Percentiles rank a stretch among this genome's conserved stretches.
These are phyloP conservation scores for Grosmannia penicillata DNA, from an alignment of 2,329 filamentous ascomycete genomes.

Conservation along the genomic window DNA sequence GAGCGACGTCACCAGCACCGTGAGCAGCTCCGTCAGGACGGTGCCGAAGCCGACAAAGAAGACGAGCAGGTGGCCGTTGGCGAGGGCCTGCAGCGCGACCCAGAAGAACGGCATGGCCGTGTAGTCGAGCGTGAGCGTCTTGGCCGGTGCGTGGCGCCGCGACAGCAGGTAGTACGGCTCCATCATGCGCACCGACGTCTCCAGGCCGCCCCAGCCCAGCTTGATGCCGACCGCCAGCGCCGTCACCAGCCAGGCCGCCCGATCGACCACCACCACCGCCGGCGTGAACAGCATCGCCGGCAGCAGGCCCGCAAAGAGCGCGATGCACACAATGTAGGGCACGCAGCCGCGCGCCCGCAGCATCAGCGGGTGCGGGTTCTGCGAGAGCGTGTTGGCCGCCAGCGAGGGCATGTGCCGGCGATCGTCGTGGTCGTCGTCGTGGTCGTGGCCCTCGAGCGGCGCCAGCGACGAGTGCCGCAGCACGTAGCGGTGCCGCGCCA, in stretches of 20 bases:
- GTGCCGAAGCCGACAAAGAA: conserved; percentile 56
- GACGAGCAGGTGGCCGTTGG: conserved; percentile 51
- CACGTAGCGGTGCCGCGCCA: conserved; percentile 53
- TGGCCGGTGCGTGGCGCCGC: conserved; percentile 47
- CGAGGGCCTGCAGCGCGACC: conserved; percentile 44
- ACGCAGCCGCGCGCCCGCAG: conserved; percentile 44
- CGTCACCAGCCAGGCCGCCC: conserved; percentile 51
- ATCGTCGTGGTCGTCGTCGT: conserved; percentile 26
- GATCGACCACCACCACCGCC: conserved; percentile 39
- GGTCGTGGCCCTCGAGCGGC: conserved; percentile 38
- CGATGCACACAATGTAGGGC: conserved; percentile 43
- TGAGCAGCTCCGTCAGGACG: conserved; percentile 59
- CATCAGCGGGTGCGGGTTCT: conserved; percentile 56
- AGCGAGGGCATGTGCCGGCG: conserved; percentile 21
- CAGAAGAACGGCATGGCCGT: conserved; percentile 55
- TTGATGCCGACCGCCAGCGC: conserved; percentile 51
- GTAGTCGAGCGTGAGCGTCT: conserved; percentile 57
- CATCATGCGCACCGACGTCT: conserved; percentile 56
- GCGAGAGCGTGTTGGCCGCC: conserved; percentile 28
- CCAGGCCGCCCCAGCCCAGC: conserved; percentile 52
- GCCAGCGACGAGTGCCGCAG: conserved; percentile 57
- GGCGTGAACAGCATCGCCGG: conserved; percentile 47
- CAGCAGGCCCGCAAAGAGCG: conserved; percentile 41
- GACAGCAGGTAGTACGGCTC: conserved; percentile 62
- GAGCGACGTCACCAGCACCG: conserved; percentile 52